phyloP scores from a whole-genome alignment of 2,329 filamentous ascomycete genomes.

The Fusarium poae region DNA sequence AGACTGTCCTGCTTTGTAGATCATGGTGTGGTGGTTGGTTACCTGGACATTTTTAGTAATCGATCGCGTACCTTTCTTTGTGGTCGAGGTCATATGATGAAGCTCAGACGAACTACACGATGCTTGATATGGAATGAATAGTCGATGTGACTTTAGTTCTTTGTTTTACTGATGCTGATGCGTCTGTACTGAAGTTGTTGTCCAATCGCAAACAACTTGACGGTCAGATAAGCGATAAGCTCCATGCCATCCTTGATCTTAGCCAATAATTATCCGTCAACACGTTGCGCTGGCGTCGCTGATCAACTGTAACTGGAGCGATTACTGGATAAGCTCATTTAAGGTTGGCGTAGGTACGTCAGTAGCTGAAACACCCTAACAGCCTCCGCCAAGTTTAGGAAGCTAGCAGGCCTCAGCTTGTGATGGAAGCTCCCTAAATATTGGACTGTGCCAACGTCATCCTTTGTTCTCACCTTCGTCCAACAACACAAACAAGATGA shows the following conservation, averaged over 20 bases:
- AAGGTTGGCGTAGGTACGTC: slow-evolving; percentile 30
- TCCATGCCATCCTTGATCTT: not conserved
- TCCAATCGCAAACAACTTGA: not conserved
- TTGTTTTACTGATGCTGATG: not conserved
- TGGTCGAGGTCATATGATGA: not conserved
- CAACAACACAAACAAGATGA: slow-evolving; percentile 18
- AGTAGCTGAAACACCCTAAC: slow-evolving; percentile 28
- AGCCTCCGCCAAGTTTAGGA: not conserved
- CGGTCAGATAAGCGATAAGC: slow-evolving; percentile 7
- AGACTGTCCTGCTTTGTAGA: not conserved
- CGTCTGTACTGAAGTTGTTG: not conserved
- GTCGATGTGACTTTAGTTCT: not conserved
- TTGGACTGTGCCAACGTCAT: slow-evolving; percentile 21
- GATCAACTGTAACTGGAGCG: slow-evolving; percentile 33
- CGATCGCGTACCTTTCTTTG: not conserved
- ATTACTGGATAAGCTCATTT: slow-evolving; percentile 24
- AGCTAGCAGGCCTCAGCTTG: slow-evolving; percentile 15
- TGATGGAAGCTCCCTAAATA: slow-evolving; percentile 28
- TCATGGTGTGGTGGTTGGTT: slow-evolving; percentile 11
- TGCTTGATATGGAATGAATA: not conserved
- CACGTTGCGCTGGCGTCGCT: slow-evolving; percentile 6
- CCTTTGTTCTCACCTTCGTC: not conserved
- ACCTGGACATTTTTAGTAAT: not conserved
- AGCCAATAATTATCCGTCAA: slow-evolving; percentile 11
- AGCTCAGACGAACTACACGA: not conserved